A percentile compares a stretch with the other conserved stretches of the same genome.
Evolutionary conservation across 306 rosid species (phyloP).

Genomic region (Vachellia collinsii): DNA sequence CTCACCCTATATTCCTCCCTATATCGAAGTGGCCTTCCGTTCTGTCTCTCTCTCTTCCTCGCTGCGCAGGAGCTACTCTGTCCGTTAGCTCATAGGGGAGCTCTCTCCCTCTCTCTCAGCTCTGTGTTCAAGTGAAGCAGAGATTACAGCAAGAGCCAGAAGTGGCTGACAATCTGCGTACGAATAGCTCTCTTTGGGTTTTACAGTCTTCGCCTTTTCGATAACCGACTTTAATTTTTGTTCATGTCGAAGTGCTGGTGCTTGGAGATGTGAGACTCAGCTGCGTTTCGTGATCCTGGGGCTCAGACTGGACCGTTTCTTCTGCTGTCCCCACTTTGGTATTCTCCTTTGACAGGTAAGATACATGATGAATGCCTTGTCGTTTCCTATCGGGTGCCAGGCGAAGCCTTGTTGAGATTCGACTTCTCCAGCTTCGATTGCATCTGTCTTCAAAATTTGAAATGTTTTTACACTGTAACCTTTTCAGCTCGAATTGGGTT

Average conservation of each 20-base stretch:
- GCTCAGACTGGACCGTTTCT: slow-evolving; percentile 32
- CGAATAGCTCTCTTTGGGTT: slow-evolving; percentile 21
- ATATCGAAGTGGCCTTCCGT: neutral
- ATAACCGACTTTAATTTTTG: slow-evolving; percentile 28
- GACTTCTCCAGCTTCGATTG: slow-evolving; percentile 10
- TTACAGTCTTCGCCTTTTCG: slow-evolving; percentile 31
- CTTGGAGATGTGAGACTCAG: slow-evolving; percentile 8
- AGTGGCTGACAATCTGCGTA: slow-evolving; percentile 17
- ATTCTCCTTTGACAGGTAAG: slow-evolving; percentile 23
- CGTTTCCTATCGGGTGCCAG: slow-evolving; percentile 30
- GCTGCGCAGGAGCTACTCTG: slow-evolving; percentile 20
- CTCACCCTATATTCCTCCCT: slow-evolving; percentile 2
- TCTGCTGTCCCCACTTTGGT: slow-evolving; percentile 41
- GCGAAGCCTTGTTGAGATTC: slow-evolving; percentile 25
- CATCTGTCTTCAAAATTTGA: slow-evolving; percentile 29
- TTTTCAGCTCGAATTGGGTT: slow-evolving; percentile 21
- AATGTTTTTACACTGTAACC: slow-evolving; percentile 22
- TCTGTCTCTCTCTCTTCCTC: neutral
- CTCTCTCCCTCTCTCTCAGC: neutral
- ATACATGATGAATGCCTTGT: slow-evolving; percentile 33
- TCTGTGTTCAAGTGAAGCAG: neutral
- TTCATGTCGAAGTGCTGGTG: slow-evolving; percentile 22
- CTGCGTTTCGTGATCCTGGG: slow-evolving; percentile 38
- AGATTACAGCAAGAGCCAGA: slow-evolving; percentile 1
- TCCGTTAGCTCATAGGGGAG: slow-evolving; percentile 3